These are phyloP conservation scores for Ceriops tagal DNA, from an alignment of 345 rosid species.

Conservation along the genomic window DNA sequence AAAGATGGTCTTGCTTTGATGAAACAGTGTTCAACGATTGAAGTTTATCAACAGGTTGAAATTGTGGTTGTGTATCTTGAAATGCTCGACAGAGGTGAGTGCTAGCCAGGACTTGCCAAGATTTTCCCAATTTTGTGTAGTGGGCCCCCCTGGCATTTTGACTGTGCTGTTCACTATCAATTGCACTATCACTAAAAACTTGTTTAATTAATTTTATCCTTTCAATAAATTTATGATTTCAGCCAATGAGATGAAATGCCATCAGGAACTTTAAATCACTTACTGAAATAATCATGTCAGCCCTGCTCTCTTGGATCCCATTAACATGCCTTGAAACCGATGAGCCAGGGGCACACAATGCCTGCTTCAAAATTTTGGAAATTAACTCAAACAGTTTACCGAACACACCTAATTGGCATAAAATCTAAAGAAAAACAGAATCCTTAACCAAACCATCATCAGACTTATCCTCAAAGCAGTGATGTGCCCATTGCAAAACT, in stretches of 20 bases:
- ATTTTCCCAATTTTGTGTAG: no score
- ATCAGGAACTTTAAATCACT: slow-evolving; percentile 26
- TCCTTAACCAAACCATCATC: neutral
- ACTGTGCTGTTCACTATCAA: no score
- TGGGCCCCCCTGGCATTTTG: no score
- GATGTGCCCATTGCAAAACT: neutral
- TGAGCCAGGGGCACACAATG: slow-evolving; percentile 67
- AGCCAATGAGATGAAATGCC: slow-evolving; percentile 5
- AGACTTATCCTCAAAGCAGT: neutral
- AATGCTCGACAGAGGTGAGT: no score
- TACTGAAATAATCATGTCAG: slow-evolving; percentile 89
- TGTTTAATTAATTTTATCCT: no score
- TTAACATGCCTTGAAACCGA: slow-evolving; percentile 67
- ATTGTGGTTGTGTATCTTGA: no score
- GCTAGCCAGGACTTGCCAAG: no score
- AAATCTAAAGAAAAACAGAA: neutral
- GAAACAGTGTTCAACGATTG: no score
- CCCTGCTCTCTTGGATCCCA: slow-evolving; percentile 78
- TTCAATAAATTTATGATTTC: neutral
- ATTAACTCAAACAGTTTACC: slow-evolving; percentile 6
- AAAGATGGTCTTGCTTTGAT: no score
- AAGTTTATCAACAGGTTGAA: no score
- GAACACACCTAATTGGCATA: neutral
- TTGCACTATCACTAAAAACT: no score
- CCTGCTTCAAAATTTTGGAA: slow-evolving; percentile 39